Conservation (phyloP, 2,329 filamentous ascomycete species). For the Fusarium sp. region DNA sequence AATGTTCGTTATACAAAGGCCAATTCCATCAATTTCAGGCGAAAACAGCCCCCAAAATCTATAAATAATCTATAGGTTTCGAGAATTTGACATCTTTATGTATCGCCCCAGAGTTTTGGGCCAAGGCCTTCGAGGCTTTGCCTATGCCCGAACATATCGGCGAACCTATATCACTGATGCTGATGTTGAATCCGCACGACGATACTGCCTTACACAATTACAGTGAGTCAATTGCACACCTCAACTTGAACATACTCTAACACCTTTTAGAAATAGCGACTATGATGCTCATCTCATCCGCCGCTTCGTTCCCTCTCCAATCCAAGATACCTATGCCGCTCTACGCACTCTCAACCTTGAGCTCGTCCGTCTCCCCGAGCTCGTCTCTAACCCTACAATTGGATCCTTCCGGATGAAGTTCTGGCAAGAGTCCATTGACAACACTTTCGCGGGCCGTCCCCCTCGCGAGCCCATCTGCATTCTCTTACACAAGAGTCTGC, state of each 20-base stretch:
- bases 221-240: conserved; percentile 50
- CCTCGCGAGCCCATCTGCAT: conserved; percentile 93
- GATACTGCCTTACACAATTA: conserved; percentile 66
- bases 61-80: neutral
- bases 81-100: conserved; percentile 49
- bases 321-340: conserved; percentile 86
- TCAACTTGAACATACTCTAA: conserved; percentile 14
- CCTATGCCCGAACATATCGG: conserved; percentile 41
- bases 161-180: conserved; percentile 62
- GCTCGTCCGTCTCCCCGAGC: conserved; percentile 87
- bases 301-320: conserved; percentile 80
- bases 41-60: neutral
- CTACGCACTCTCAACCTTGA: conserved; percentile 94
- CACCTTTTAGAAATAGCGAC: conserved; percentile 76
- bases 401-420: conserved; percentile 93
- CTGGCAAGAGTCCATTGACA: conserved; percentile 87
- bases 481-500: conserved; percentile 78
- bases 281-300: conserved; percentile 88
- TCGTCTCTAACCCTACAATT: conserved; percentile 87
- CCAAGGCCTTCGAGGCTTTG: conserved; percentile 54
- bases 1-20: conserved; percentile 26
- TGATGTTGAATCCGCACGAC: conserved; percentile 64
- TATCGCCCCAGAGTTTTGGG: conserved; percentile 51
- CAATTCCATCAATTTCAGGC: conserved; percentile 8
- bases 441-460: conserved; percentile 79